Evolutionary conservation across 139 green algal genomes (phyloP).

Genomic region (Chara braunii): DNA sequence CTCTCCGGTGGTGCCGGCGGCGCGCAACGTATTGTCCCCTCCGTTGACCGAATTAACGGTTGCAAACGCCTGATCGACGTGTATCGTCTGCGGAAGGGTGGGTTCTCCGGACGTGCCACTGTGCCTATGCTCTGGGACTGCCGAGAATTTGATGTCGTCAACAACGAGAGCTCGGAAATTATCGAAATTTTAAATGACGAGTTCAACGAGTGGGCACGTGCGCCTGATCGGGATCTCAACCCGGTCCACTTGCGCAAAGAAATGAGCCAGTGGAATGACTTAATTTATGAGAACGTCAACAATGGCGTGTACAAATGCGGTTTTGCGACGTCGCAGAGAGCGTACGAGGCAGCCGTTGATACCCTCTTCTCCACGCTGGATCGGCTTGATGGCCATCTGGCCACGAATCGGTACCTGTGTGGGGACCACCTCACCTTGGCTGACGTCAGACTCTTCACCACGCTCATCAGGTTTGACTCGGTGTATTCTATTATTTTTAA

Average conservation of each 20-base stretch:
- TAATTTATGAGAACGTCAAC: constrained; percentile 83
- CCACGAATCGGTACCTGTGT: constrained; percentile 64
- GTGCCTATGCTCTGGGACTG: constrained; percentile 42
- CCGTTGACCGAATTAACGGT: constrained; percentile 1
- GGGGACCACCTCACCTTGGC: constrained; percentile 78
- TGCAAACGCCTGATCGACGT: constrained; percentile 15
- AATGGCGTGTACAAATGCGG: constrained; percentile 93
- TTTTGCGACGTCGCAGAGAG: constrained; percentile 51
- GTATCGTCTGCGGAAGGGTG: constrained; percentile 15
- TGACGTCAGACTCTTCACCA: constrained; percentile 87
- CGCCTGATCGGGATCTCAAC: constrained; percentile 25
- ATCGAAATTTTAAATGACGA: constrained; percentile 39
- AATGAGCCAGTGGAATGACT: constrained; percentile 76
- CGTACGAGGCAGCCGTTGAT: constrained; percentile 26
- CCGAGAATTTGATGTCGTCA: constrained; percentile 26
- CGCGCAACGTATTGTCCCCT: neutral
- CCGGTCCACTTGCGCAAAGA: constrained; percentile 3
- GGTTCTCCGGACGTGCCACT: constrained; percentile 15
- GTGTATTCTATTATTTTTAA: constrained; percentile 72
- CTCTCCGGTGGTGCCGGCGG: neutral
- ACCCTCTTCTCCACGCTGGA: constrained; percentile 36
- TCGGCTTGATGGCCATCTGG: constrained; percentile 27
- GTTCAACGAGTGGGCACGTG: constrained; percentile 31
- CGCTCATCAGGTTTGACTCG: constrained; percentile 66
- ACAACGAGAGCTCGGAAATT: constrained; percentile 56